A percentile compares a stretch with the other conserved stretches of the same genome.
These are phyloP conservation scores for Globisporangium emineosum DNA, from an alignment of 352 stramenopile species.

Conservation along the genomic window DNA sequence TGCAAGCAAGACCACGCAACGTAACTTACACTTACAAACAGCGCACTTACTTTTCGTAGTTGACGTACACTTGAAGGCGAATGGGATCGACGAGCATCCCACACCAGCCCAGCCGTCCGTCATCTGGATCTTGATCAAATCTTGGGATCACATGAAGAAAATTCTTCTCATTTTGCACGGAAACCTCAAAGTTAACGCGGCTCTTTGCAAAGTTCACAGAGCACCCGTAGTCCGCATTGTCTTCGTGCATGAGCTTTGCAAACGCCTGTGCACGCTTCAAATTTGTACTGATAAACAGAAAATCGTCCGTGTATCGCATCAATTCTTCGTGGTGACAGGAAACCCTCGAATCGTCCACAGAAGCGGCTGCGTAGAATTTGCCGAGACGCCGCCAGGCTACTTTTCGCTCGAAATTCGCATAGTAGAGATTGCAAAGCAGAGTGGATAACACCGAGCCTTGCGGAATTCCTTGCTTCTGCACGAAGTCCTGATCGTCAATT, in stretches of 20 bases:
- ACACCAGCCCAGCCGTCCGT: slow-evolving; percentile 51
- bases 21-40: not conserved
- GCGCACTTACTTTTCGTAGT: slow-evolving; percentile 69
- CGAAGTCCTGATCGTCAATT: slow-evolving; percentile 42
- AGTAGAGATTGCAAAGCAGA: slow-evolving; percentile 80
- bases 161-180: not conserved
- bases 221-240: slow-evolving; percentile 43
- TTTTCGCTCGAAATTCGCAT: slow-evolving; percentile 68
- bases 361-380: slow-evolving; percentile 15
- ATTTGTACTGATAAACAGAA: slow-evolving; percentile 65
- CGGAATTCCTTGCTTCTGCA: slow-evolving; percentile 67
- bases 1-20: slow-evolving; percentile 16
- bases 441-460: slow-evolving; percentile 84
- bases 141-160: slow-evolving; percentile 13
- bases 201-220: slow-evolving; percentile 51
- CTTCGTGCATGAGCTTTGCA: slow-evolving; percentile 53
- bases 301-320: slow-evolving; percentile 80
- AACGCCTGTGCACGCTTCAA: slow-evolving; percentile 47
- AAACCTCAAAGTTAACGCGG: slow-evolving; percentile 52
- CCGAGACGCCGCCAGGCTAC: slow-evolving; percentile 46
- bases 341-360: not conserved
- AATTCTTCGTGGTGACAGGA: slow-evolving; percentile 54
- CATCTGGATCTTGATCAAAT: slow-evolving; percentile 16
- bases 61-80: slow-evolving; percentile 59
- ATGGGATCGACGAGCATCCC: slow-evolving; percentile 62